These are phyloP conservation scores for Leccinellum albellum DNA, from an alignment of 768 basidiomycete genomes.

Conservation along the genomic window DNA sequence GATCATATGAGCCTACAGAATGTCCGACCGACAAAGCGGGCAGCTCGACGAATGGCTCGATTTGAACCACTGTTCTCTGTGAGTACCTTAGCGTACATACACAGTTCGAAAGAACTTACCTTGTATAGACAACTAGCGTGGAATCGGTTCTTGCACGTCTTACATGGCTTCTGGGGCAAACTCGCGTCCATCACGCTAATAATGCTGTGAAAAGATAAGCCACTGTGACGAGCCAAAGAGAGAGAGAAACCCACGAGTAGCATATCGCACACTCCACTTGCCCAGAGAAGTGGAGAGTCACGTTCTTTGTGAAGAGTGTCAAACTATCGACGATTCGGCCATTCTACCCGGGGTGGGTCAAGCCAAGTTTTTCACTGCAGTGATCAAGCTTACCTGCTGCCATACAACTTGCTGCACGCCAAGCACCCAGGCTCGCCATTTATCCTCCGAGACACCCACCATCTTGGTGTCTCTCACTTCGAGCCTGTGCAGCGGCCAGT, in stretches of 20 bases:
- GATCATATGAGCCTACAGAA: conserved; percentile 40
- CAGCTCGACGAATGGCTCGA: conserved; percentile 87
- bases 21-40: conserved; percentile 85
- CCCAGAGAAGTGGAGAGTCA: conserved; percentile 88
- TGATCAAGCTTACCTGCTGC: conserved; percentile 59
- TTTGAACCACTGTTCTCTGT: conserved; percentile 70
- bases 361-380: not conserved
- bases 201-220: conserved; percentile 48
- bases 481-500: conserved; percentile 87
- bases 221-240: not conserved
- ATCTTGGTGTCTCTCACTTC: conserved; percentile 83
- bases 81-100: not conserved
- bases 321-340: conserved; percentile 87
- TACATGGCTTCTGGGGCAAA: conserved; percentile 87
- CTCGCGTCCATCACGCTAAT: conserved; percentile 87
- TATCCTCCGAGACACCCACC: conserved; percentile 84
- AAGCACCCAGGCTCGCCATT: conserved; percentile 92
- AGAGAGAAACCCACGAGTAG: conserved; percentile 61
- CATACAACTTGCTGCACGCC: conserved; percentile 89
- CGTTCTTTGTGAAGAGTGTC: conserved; percentile 90
- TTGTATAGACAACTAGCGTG: conserved; percentile 91
- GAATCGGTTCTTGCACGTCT: conserved; percentile 92
- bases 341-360: conserved; percentile 48
- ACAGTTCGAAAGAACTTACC: conserved; percentile 35
- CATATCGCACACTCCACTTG: conserved; percentile 96